Evolutionary conservation across 1,284 basidiomycete genomes (phyloP).

Genomic region (Phlebopus sp.): DNA sequence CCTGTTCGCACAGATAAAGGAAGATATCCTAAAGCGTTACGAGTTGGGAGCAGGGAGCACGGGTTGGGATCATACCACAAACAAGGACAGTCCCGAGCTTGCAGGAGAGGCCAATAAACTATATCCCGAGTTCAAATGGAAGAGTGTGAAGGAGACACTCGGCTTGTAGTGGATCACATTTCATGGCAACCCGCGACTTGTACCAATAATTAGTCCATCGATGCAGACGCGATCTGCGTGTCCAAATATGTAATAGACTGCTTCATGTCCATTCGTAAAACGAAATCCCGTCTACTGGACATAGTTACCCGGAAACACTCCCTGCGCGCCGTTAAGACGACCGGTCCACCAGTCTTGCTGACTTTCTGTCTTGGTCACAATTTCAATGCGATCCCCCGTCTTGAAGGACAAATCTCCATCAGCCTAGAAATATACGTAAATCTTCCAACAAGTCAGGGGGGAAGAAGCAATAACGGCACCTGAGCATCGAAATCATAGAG

Average conservation of each 20-base stretch:
- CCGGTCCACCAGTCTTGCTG: slow-evolving; percentile 99
- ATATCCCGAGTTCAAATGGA: not conserved
- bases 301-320: slow-evolving; percentile 87
- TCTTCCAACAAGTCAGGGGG: not conserved
- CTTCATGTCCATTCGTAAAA: slow-evolving; percentile 6
- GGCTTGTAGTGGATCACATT: not conserved
- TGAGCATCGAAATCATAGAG: slow-evolving; percentile 94
- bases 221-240: not conserved
- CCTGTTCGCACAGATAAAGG: not conserved
- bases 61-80: not conserved
- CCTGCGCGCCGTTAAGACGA: slow-evolving; percentile 77
- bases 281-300: slow-evolving; percentile 28
- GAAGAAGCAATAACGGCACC: slow-evolving; percentile 34
- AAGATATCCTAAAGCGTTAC: not conserved
- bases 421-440: slow-evolving; percentile 48
- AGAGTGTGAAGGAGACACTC: slow-evolving; percentile 3
- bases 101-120: slow-evolving; percentile 2
- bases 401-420: slow-evolving; percentile 93
- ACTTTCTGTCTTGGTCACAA: slow-evolving; percentile 82
- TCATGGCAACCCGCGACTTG: not conserved
- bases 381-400: slow-evolving; percentile 91
- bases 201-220: not conserved
- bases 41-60: slow-evolving; percentile 1
- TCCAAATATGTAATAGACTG: not conserved
- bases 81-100: not conserved